Conservation (phyloP, 495 filamentous ascomycete species). For the Penicillium parvum region DNA sequence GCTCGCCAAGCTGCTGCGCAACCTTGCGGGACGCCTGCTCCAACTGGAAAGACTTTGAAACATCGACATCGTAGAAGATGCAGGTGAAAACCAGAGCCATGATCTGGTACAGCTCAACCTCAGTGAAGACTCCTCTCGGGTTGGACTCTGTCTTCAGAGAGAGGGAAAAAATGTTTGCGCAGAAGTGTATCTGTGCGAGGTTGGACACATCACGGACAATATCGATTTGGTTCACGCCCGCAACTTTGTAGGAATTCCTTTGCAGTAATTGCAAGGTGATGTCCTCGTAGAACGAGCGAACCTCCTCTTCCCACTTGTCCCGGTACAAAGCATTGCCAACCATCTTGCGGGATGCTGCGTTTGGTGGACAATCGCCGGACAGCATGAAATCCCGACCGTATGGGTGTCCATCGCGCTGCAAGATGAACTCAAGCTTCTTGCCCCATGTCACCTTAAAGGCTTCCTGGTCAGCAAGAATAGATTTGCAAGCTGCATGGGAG, state of each 20-base stretch:
- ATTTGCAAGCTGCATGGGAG: conserved; percentile 46
- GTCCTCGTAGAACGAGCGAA: conserved; percentile 48
- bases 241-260: conserved; percentile 47
- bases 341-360: conserved; percentile 44
- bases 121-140: conserved; percentile 52
- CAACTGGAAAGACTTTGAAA: conserved; percentile 58
- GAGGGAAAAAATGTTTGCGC: conserved; percentile 57
- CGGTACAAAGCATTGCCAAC: conserved; percentile 46
- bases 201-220: conserved; percentile 63
- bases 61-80: conserved; percentile 63
- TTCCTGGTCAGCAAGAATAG: conserved; percentile 46
- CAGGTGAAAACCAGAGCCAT: conserved; percentile 56
- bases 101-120: conserved; percentile 55
- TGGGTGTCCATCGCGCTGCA: conserved; percentile 34
- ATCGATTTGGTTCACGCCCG: conserved; percentile 53
- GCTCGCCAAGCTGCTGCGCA: conserved; percentile 53
- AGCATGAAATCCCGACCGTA: conserved; percentile 53
- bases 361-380: conserved; percentile 45
- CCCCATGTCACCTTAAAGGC: conserved; percentile 56
- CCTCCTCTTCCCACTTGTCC: conserved; percentile 46
- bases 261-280: conserved; percentile 50
- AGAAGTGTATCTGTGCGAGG: conserved; percentile 55
- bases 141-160: conserved; percentile 60
- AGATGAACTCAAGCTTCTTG: conserved; percentile 47
- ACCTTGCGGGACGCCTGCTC: conserved; percentile 52